A percentile compares a stretch with the other conserved stretches of the same genome.
These are phyloP conservation scores for Penicillium polonicum DNA, from an alignment of 2,329 filamentous ascomycete genomes.

Conservation along the genomic window DNA sequence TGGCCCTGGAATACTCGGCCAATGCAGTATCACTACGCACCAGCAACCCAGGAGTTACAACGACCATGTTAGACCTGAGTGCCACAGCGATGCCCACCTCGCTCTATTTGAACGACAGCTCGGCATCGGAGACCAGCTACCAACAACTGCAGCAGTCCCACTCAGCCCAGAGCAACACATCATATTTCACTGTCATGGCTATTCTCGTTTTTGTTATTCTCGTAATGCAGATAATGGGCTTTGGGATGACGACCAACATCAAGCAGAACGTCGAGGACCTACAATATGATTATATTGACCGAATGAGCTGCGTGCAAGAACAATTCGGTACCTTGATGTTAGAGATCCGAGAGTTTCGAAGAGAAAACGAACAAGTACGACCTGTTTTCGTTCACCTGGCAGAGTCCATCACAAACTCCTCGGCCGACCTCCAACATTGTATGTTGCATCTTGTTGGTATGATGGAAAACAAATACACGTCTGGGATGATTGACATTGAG, in stretches of 20 bases:
- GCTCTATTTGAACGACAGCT: background rate
- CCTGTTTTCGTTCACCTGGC: background rate
- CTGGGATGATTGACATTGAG: background rate
- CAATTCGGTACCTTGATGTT: background rate
- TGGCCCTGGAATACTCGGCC: background rate
- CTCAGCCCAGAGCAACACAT: no score
- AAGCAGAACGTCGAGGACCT: background rate
- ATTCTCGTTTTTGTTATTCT: background rate
- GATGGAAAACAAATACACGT: conserved; percentile 1
- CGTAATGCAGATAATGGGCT: background rate
- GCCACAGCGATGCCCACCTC: background rate
- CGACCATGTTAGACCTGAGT: background rate
- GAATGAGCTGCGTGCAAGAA: background rate
- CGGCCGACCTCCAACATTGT: background rate
- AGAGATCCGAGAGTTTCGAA: background rate
- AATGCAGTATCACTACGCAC: background rate
- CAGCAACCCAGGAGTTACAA: background rate
- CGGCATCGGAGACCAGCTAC: background rate
- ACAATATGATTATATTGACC: background rate
- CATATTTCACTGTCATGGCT: background rate
- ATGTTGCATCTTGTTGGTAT: background rate
- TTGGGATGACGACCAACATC: background rate
- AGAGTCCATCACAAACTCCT: background rate
- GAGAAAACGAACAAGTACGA: background rate
- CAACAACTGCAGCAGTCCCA: background rate